Percentiles rank a stretch among this genome's conserved stretches.
Conservation (phyloP, 2,329 filamentous ascomycete species). For the Neopestalotiopsis rosae region DNA sequence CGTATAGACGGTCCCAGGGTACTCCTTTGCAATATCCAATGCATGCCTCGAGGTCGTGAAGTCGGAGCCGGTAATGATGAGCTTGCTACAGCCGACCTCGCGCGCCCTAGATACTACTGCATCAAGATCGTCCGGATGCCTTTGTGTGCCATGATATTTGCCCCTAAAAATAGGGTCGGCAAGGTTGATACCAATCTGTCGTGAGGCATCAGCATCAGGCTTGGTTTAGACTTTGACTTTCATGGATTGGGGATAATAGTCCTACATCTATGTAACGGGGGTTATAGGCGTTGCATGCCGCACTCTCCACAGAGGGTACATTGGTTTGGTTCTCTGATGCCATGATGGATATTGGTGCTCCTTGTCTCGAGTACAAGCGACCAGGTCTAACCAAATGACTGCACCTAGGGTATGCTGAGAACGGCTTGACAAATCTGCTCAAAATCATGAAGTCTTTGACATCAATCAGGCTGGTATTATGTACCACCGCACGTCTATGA, state of each 20-base stretch:
- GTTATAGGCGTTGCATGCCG: conserved; percentile 37
- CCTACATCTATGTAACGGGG: conserved; percentile 69
- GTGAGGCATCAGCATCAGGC: neutral
- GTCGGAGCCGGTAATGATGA: conserved; percentile 94
- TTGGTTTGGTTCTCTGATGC: conserved; percentile 27
- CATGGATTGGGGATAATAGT: neutral
- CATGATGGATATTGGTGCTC: conserved; percentile 29
- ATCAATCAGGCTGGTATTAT: neutral
- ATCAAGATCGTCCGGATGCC: conserved; percentile 74
- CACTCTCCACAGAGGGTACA: conserved; percentile 23
- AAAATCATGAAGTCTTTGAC: conserved; percentile 7
- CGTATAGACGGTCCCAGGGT: conserved; percentile 82
- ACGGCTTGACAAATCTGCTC: neutral
- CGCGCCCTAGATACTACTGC: conserved; percentile 80
- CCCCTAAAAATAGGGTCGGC: conserved; percentile 91
- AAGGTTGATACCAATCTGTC: conserved; percentile 89
- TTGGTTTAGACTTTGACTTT: neutral
- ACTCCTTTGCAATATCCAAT: conserved; percentile 72
- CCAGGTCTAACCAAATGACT: conserved; percentile 1
- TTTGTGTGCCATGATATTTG: conserved; percentile 78
- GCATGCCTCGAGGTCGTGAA: conserved; percentile 78
- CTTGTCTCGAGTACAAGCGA: conserved; percentile 18
- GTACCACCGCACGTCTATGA: conserved; percentile 5
- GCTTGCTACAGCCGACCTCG: conserved; percentile 81
- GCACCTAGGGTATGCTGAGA: neutral